Conservation (phyloP, 345 rosid genomes). For the Eucalyptus rudis region DNA sequence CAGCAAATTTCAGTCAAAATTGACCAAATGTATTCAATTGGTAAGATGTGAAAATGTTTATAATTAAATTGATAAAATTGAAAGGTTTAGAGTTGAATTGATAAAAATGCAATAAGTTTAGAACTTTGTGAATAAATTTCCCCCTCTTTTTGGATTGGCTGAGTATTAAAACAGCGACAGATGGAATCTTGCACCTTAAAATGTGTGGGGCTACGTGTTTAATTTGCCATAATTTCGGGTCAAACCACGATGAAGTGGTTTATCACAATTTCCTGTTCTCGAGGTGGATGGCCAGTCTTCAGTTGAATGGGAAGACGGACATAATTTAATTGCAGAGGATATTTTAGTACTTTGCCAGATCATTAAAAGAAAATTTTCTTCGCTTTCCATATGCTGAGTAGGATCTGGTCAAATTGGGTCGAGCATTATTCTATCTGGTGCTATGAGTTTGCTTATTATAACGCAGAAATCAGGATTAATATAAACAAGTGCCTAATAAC, state of each 20-base stretch:
- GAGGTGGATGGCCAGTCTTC: background rate
- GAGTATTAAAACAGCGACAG: background rate
- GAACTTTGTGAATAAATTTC: too few species aligned
- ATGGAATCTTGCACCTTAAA: background rate
- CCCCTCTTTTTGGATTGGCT: background rate
- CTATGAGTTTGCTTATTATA: background rate
- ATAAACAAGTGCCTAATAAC: background rate
- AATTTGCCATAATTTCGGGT: background rate
- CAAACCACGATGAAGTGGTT: background rate
- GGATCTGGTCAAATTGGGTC: background rate
- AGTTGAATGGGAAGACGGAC: background rate
- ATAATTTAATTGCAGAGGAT: background rate
- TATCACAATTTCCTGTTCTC: background rate
- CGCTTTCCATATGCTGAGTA: background rate
- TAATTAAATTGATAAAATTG: too few species aligned
- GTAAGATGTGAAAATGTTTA: too few species aligned
- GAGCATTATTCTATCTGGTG: background rate
- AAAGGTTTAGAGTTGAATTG: too few species aligned
- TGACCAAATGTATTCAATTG: too few species aligned
- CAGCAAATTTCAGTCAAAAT: too few species aligned
- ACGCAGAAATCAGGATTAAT: background rate
- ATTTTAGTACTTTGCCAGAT: background rate
- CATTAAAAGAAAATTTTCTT: background rate
- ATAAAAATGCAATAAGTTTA: too few species aligned
- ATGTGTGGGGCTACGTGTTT: background rate